Conservation (phyloP, 2,329 filamentous ascomycete species). For the Aspergillus aculeatus region DNA sequence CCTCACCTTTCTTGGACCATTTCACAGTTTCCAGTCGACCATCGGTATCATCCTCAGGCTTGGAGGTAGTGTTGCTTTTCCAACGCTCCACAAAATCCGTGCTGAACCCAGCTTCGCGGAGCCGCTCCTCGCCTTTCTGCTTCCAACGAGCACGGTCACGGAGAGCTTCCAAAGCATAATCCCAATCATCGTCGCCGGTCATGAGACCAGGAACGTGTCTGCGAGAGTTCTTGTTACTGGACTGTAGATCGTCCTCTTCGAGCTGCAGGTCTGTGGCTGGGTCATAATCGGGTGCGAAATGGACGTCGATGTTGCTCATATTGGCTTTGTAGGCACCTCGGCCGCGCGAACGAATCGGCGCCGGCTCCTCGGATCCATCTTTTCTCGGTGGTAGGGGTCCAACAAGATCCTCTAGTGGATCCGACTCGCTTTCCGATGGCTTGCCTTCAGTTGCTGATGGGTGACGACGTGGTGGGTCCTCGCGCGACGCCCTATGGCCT, state of each 20-base stretch:
- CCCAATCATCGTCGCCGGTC: slow-evolving; percentile 67
- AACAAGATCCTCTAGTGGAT: slow-evolving; percentile 73
- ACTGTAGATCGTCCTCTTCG: slow-evolving; percentile 54
- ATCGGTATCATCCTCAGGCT: slow-evolving; percentile 45
- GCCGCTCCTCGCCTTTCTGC: slow-evolving; percentile 69
- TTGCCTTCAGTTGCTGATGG: neutral
- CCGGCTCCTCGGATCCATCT: slow-evolving; percentile 37
- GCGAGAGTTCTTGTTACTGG: slow-evolving; percentile 53
- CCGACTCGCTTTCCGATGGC: slow-evolving; percentile 51
- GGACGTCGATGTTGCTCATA: slow-evolving; percentile 70
- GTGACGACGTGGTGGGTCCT: slow-evolving; percentile 2
- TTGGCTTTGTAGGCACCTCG: slow-evolving; percentile 63
- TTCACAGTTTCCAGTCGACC: slow-evolving; percentile 67
- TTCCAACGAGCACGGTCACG: slow-evolving; percentile 78
- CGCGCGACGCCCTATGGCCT: neutral
- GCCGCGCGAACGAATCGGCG: slow-evolving; percentile 60
- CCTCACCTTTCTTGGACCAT: slow-evolving; percentile 70
- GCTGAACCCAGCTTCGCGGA: slow-evolving; percentile 75
- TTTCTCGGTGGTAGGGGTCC: slow-evolving; percentile 63
- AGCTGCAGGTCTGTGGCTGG: slow-evolving; percentile 47
- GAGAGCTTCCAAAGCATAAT: slow-evolving; percentile 72
- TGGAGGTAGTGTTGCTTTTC: slow-evolving; percentile 62
- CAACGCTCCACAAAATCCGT: slow-evolving; percentile 72
- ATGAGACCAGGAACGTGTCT: slow-evolving; percentile 44
- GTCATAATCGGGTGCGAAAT: slow-evolving; percentile 69